Percentiles rank a stretch among this genome's conserved stretches.
phyloP scores from a whole-genome alignment of 495 filamentous ascomycete species.

The Podospora appendiculata region DNA sequence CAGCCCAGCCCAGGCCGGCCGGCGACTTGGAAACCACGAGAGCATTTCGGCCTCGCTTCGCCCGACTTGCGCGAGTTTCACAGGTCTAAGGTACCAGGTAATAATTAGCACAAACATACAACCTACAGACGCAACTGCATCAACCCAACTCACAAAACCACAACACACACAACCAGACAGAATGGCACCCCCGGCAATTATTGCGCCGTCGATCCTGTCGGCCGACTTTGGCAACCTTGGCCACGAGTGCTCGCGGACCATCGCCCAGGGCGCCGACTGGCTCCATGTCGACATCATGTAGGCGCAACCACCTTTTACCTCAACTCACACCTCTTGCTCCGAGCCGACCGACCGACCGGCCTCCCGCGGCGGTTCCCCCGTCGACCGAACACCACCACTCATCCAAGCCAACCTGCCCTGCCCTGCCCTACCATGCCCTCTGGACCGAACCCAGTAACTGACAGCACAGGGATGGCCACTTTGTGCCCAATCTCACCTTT shows the following conservation, averaged over 20 bases:
- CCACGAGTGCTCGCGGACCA: constrained; percentile 73
- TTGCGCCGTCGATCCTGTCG: constrained; percentile 93
- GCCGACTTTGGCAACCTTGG: constrained; percentile 89
- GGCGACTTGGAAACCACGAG: too few species aligned
- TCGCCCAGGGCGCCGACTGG: constrained; percentile 81
- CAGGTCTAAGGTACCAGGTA: too few species aligned
- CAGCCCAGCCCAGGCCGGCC: too few species aligned
- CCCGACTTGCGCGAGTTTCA: not conserved
- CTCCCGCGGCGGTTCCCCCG: too few species aligned
- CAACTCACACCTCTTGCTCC: too few species aligned
- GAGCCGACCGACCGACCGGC: too few species aligned
- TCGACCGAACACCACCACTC: too few species aligned
- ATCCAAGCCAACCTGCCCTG: too few species aligned
- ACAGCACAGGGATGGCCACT: constrained; percentile 68
- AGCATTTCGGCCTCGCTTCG: not conserved
- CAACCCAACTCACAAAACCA: too few species aligned
- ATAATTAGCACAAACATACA: not conserved
- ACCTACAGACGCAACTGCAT: not conserved
- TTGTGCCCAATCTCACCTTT: constrained; percentile 97
- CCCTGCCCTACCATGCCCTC: too few species aligned
- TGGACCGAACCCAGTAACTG: too few species aligned
- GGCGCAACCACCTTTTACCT: constrained; percentile 1
- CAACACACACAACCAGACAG: not conserved
- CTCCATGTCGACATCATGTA: constrained; percentile 85
- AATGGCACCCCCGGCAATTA: constrained; percentile 87